These are phyloP conservation scores for Starmera dryadoides DNA, from an alignment of 805 yeast species.

Conservation along the genomic window DNA sequence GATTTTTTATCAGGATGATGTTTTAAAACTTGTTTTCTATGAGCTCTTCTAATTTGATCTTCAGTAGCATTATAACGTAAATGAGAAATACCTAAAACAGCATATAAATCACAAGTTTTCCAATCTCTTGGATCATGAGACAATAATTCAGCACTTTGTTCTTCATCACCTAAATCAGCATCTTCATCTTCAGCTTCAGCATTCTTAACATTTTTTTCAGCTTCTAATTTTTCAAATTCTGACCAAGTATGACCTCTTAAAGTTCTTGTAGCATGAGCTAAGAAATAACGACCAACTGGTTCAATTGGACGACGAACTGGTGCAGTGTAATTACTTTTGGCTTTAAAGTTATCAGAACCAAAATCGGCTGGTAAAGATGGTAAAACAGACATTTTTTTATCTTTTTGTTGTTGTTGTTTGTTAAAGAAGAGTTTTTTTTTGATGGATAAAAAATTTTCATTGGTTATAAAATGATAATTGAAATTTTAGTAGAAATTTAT, in stretches of 20 bases:
- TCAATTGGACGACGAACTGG: constrained; percentile 79
- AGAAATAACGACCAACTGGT: constrained; percentile 93
- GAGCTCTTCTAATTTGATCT: constrained; percentile 92
- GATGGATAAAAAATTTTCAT: neutral
- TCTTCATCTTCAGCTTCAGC: constrained; percentile 53
- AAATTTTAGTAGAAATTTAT: too few species aligned
- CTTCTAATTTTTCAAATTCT: constrained; percentile 90
- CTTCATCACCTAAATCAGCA: constrained; percentile 65
- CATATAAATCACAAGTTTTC: constrained; percentile 94
- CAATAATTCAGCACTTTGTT: constrained; percentile 61
- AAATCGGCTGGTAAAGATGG: constrained; percentile 51
- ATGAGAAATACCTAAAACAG: constrained; percentile 89
- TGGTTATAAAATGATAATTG: neutral
- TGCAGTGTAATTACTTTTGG: constrained; percentile 43
- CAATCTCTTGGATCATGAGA: constrained; percentile 95
- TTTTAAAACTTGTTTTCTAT: constrained; percentile 91
- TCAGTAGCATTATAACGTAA: constrained; percentile 87
- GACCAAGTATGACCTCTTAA: constrained; percentile 98
- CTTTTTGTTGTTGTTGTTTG: too few species aligned
- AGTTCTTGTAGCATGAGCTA: constrained; percentile 95
- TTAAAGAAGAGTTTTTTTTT: neutral
- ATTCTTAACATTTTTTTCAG: constrained; percentile 72
- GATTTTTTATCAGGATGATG: constrained; percentile 99
- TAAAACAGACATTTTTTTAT: constrained; percentile 27
- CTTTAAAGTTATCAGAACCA: constrained; percentile 41